phyloP scores from a whole-genome alignment of 23 red algal species.

The Gracilaria vermiculophylla region DNA sequence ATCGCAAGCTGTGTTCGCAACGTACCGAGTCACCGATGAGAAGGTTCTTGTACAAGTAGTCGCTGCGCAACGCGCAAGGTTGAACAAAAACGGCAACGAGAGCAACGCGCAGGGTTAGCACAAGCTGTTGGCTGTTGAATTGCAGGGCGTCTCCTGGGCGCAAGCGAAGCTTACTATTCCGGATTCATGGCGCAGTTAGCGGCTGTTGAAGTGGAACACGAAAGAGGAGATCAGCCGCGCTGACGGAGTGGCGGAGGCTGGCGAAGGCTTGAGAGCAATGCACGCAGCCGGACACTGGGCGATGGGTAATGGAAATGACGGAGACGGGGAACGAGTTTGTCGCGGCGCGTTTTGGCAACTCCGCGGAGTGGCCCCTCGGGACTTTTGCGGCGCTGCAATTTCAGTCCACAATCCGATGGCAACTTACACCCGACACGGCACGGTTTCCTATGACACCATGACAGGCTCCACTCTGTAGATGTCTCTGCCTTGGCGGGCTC shows the following conservation, averaged over 20 bases:
- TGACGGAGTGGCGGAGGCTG: not conserved
- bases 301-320: no score
- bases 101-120: not conserved
- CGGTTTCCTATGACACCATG: not conserved
- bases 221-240: not conserved
- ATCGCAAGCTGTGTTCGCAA: constrained; percentile 4
- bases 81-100: not conserved
- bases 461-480: not conserved
- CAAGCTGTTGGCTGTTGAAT: not conserved
- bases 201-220: not conserved
- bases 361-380: not conserved
- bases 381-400: not conserved
- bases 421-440: not conserved
- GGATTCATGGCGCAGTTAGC: constrained; percentile 53
- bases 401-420: not conserved
- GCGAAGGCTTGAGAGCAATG: not conserved
- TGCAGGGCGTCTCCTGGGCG: not conserved
- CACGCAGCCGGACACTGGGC: not conserved
- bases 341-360: not conserved
- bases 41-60: constrained; percentile 96
- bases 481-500: not conserved
- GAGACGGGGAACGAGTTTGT: not conserved
- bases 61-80: constrained; percentile 20
- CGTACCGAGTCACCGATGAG: constrained; percentile 93
- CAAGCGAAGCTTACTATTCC: constrained; percentile 54